phyloP scores from a whole-genome alignment of 2,329 filamentous ascomycete genomes.

The Paracamarosporium sp. region DNA sequence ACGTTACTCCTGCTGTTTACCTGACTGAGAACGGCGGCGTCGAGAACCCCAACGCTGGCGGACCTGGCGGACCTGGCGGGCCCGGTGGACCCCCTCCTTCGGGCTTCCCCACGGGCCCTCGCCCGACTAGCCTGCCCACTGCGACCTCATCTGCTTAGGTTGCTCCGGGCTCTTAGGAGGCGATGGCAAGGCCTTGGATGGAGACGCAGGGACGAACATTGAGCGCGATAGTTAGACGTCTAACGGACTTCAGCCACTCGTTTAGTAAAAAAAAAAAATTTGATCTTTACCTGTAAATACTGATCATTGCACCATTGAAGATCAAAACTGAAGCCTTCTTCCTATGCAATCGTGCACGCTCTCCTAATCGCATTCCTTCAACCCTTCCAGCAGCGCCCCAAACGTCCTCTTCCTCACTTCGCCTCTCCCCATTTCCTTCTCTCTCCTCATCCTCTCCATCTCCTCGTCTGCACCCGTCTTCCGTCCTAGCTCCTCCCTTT shows the following conservation, averaged over 20 bases:
- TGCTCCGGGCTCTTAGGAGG: neutral
- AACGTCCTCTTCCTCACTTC: constrained; percentile 29
- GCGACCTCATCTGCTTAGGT: constrained; percentile 4
- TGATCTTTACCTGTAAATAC: constrained; percentile 22
- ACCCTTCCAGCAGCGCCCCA: constrained; percentile 31
- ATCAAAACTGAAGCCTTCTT: neutral
- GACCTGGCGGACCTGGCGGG: constrained; percentile 9
- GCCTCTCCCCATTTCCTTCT: constrained; percentile 14
- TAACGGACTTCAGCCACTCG: constrained; percentile 23
- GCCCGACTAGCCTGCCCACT: constrained; percentile 11
- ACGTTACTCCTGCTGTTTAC: constrained; percentile 36
- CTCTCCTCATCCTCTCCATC: neutral
- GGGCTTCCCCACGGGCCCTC: constrained; percentile 17
- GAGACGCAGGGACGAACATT: constrained; percentile 1
- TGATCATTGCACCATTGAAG: neutral
- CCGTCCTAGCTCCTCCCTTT: constrained; percentile 30
- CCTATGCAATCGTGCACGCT: neutral
- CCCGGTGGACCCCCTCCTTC: constrained; percentile 22
- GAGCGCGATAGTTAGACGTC: constrained; percentile 10
- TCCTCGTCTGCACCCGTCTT: neutral
- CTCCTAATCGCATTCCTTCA: constrained; percentile 30
- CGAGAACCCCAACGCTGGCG: constrained; percentile 27
- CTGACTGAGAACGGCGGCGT: constrained; percentile 37
- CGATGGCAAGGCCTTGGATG: neutral
- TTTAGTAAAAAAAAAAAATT: constrained; percentile 12